Evolutionary conservation across 495 filamentous ascomycete genomes (phyloP), one percentile per base, ranked within the genome.

Genomic region (Aspergillus homomorphus): DNA sequence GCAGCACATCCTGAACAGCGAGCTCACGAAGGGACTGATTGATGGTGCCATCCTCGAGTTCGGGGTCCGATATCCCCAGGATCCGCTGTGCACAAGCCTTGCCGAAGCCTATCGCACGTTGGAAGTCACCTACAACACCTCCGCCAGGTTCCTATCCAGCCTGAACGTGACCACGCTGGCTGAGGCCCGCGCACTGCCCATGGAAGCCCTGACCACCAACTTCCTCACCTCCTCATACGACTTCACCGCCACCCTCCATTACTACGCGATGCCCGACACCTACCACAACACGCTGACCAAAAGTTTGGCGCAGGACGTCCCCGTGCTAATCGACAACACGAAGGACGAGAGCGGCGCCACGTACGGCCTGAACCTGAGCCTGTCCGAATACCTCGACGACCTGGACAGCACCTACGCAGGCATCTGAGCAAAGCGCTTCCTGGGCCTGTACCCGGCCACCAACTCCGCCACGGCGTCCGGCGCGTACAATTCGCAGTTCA

Each of bases 331-430:
- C 1, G 56, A 50, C 12, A 59, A 53, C 20, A 53, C 38, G 19
- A 53, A 50, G 42, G 56, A 59, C 41, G 56, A 59, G 49, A 59
- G 24, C 24, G 56, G 50, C 22, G 56, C 56, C 6, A 48, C 21
- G 18, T 56, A 52, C n/a, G 45, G 45, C 3, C 45, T 56, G 15
- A 53, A 56, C 26, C 51, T 56, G 44, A 44, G 19, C 1, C 45
- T 61, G 1, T 9, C 52, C 5, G 33, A 51, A 21, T 61, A 56
- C 53, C 21, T 55, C 19, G 0, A n/a, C 0, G 45, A 56, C 7
- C 38, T 59, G 42, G 42, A 54, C 19, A n/a, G 15, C 15, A 56
- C 58, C 22, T 56, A 44, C 48, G 45, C 16, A 19, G 58, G 28
- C 8, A 20, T 49, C 1, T 56, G 41, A 23, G 18, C 21, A 3